phyloP scores from a whole-genome alignment of 1,284 basidiomycete genomes.

The Apiotrichum montevideense region DNA sequence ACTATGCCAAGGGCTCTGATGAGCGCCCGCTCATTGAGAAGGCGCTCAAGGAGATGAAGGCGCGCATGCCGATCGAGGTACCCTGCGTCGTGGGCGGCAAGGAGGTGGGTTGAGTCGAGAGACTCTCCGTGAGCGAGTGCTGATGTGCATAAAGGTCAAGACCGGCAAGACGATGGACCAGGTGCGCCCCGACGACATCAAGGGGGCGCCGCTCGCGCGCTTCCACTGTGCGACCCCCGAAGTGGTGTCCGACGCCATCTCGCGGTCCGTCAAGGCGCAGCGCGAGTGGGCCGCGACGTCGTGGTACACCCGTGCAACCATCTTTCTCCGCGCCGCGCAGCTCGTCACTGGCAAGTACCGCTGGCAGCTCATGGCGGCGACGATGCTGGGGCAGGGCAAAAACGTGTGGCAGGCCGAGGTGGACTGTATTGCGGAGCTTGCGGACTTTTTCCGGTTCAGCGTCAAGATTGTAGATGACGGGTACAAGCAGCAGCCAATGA shows the following conservation, averaged over 20 bases:
- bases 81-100: slow-evolving; percentile 90
- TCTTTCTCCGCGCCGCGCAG: slow-evolving; percentile 96
- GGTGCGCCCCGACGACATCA: slow-evolving; percentile 80
- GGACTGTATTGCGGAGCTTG: slow-evolving; percentile 92
- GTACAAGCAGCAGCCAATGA: slow-evolving; percentile 80
- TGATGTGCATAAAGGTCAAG: no score
- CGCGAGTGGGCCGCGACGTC: slow-evolving; percentile 85
- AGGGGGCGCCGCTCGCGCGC: slow-evolving; percentile 69
- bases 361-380: slow-evolving; percentile 90
- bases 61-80: slow-evolving; percentile 79
- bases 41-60: slow-evolving; percentile 73
- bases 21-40: slow-evolving; percentile 72
- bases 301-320: slow-evolving; percentile 93
- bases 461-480: slow-evolving; percentile 95
- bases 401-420: slow-evolving; percentile 99
- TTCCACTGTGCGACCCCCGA: slow-evolving; percentile 84
- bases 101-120: slow-evolving; percentile 53
- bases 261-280: slow-evolving; percentile 81
- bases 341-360: slow-evolving; percentile 90
- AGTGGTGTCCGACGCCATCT: slow-evolving; percentile 73
- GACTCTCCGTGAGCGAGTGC: no score
- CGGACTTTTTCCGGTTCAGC: slow-evolving; percentile 94
- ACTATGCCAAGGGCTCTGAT: slow-evolving; percentile 69
- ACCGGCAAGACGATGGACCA: slow-evolving; percentile 30
- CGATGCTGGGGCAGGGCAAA: slow-evolving; percentile 98